Conservation (phyloP, 345 rosid species). For the Euphorbia tirucalli region DNA sequence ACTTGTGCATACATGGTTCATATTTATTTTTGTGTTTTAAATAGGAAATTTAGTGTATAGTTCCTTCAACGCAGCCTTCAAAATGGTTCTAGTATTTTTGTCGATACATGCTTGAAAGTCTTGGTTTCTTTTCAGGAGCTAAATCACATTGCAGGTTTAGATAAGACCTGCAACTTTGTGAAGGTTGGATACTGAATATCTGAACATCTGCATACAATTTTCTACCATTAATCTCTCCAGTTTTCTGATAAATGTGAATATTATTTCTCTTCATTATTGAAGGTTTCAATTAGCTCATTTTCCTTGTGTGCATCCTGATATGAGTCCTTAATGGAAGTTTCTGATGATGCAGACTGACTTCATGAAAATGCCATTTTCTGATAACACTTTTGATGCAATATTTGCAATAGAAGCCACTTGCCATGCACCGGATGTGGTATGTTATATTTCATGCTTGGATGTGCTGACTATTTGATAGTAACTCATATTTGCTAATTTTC, state of each 20-base stretch:
- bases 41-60: neutral
- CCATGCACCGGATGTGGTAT: slow-evolving; percentile 92
- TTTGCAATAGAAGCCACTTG: slow-evolving; percentile 98
- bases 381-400: slow-evolving; percentile 73
- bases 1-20: too few species aligned
- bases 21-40: neutral
- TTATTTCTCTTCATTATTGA: neutral
- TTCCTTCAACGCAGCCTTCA: neutral
- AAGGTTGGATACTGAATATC: slow-evolving; percentile 42
- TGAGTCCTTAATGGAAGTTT: neutral
- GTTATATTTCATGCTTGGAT: slow-evolving; percentile 5
- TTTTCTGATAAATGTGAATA: neutral
- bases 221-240: neutral
- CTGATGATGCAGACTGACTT: slow-evolving; percentile 73
- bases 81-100: neutral
- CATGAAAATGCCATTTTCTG: slow-evolving; percentile 94
- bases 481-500: too few species aligned
- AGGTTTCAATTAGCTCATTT: neutral
- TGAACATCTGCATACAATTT: neutral
- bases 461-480: too few species aligned
- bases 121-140: slow-evolving; percentile 47
- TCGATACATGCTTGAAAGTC: neutral
- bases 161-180: slow-evolving; percentile 74
- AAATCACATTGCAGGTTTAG: slow-evolving; percentile 67
- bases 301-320: too few species aligned